Evolutionary conservation across 768 basidiomycete genomes (phyloP).

Genomic region (Mrakia hoshinonis): DNA sequence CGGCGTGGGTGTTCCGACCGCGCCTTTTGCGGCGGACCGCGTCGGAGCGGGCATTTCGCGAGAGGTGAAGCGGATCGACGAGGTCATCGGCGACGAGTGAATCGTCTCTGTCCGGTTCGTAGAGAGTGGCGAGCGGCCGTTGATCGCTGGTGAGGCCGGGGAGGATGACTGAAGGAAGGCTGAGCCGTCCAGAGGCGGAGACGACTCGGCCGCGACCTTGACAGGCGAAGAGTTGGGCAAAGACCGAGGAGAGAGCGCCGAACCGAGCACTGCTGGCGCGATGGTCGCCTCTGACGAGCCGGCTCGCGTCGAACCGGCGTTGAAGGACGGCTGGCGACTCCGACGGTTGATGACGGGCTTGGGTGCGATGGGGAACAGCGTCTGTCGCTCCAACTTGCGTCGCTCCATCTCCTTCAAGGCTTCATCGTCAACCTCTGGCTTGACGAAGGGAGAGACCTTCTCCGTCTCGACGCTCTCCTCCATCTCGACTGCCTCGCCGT

Average conservation of each 20-base stretch:
- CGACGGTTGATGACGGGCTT: neutral
- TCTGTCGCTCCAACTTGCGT: neutral
- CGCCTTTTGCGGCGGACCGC: too few relatives aligned
- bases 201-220: neutral
- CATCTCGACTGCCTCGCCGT: neutral
- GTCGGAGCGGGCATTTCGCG: too few relatives aligned
- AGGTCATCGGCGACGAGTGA: neutral
- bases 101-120: neutral
- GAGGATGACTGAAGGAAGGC: slow-evolving; percentile 2
- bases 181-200: neutral
- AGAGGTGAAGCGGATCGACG: too few relatives aligned
- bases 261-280: neutral
- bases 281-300: neutral
- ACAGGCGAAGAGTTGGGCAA: neutral
- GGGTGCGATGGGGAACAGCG: slow-evolving; percentile 8
- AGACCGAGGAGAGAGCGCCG: neutral
- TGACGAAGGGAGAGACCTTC: neutral
- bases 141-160: neutral
- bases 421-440: neutral
- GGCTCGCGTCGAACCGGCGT: neutral
- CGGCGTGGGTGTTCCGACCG: neutral
- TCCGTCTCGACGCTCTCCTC: neutral
- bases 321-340: neutral
- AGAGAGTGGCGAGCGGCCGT: neutral
- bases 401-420: neutral